A percentile compares a stretch with the other conserved stretches of the same genome.
phyloP scores from a whole-genome alignment of 2,329 filamentous ascomycete genomes.

The Calonectria honghensis region DNA sequence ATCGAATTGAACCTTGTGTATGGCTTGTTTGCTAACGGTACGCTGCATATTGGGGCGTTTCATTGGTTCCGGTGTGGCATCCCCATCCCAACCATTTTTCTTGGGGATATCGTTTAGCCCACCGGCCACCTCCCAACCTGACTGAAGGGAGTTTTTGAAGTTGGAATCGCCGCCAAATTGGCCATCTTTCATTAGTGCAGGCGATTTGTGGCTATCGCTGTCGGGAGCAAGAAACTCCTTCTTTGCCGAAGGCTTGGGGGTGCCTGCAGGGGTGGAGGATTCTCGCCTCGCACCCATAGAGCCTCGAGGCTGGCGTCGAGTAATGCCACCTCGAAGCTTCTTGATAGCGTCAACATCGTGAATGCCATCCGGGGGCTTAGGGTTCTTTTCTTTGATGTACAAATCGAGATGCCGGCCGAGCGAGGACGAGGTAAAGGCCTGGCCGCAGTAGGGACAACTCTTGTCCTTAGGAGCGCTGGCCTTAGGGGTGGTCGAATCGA shows the following conservation, averaged over 20 bases:
- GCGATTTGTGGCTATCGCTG: slow-evolving; percentile 60
- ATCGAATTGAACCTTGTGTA: slow-evolving; percentile 78
- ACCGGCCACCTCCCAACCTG: slow-evolving; percentile 85
- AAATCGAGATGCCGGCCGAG: slow-evolving; percentile 95
- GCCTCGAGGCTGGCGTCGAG: slow-evolving; percentile 85
- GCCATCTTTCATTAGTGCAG: slow-evolving; percentile 64
- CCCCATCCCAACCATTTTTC: slow-evolving; percentile 58
- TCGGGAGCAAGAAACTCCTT: slow-evolving; percentile 65
- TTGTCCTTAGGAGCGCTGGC: slow-evolving; percentile 83
- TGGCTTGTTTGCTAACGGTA: slow-evolving; percentile 69
- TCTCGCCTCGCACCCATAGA: slow-evolving; percentile 75
- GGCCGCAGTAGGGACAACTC: slow-evolving; percentile 89
- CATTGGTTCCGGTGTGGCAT: slow-evolving; percentile 60
- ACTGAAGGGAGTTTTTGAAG: slow-evolving; percentile 70
- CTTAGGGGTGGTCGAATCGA: slow-evolving; percentile 64
- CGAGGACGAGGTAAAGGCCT: slow-evolving; percentile 94
- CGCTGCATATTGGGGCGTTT: slow-evolving; percentile 63
- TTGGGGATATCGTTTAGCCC: slow-evolving; percentile 84
- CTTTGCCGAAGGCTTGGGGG: slow-evolving; percentile 65
- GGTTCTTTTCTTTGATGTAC: slow-evolving; percentile 95
- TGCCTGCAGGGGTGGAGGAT: slow-evolving; percentile 75
- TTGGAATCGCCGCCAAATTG: slow-evolving; percentile 67
- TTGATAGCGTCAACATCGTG: slow-evolving; percentile 94
- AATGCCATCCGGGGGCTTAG: slow-evolving; percentile 88
- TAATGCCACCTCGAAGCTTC: slow-evolving; percentile 89